phyloP scores from a whole-genome alignment of 768 basidiomycete species.

The Tricholoma saponaceum region DNA sequence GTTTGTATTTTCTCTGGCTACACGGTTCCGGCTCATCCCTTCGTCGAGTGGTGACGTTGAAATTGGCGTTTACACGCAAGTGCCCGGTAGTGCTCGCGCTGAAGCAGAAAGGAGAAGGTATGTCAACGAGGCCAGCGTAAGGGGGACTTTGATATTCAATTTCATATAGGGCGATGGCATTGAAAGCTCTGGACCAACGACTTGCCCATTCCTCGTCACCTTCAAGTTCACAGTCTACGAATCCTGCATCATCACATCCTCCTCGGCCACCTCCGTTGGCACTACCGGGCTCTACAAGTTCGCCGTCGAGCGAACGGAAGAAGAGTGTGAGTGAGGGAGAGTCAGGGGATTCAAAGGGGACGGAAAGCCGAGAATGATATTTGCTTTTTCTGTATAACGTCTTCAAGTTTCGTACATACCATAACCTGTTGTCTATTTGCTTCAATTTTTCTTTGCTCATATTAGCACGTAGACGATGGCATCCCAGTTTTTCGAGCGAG shows the following conservation, averaged over 20 bases:
- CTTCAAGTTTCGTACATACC: conserved; percentile 8
- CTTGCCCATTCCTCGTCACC: conserved; percentile 63
- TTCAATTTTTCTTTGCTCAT: conserved; percentile 8
- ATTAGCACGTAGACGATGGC: conserved; percentile 7
- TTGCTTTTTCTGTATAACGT: not conserved
- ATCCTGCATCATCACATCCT: conserved; percentile 23
- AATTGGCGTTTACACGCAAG: conserved; percentile 62
- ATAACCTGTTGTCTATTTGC: conserved; percentile 7
- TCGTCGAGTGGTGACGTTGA: conserved; percentile 62
- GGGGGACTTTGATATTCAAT: conserved; percentile 6
- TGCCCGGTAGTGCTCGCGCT: conserved; percentile 87
- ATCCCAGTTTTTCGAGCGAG: not conserved
- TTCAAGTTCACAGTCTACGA: conserved; percentile 30
- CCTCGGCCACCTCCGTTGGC: conserved; percentile 30
- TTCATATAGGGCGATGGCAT: conserved; percentile 77
- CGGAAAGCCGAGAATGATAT: conserved; percentile 22
- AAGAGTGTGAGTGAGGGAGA: conserved; percentile 35
- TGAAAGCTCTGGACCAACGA: conserved; percentile 95
- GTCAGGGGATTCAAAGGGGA: conserved; percentile 27
- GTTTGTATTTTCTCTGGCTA: conserved; percentile 61
- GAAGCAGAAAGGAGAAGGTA: conserved; percentile 96
- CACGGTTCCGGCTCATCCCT: conserved; percentile 73
- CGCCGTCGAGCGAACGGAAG: conserved; percentile 22
- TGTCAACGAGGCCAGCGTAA: conserved; percentile 16
- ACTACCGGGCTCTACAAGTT: conserved; percentile 20